Percentiles rank a stretch among this genome's conserved stretches.
Evolutionary conservation across 768 basidiomycete species (phyloP).

Genomic region (Floccularia luteovirens): DNA sequence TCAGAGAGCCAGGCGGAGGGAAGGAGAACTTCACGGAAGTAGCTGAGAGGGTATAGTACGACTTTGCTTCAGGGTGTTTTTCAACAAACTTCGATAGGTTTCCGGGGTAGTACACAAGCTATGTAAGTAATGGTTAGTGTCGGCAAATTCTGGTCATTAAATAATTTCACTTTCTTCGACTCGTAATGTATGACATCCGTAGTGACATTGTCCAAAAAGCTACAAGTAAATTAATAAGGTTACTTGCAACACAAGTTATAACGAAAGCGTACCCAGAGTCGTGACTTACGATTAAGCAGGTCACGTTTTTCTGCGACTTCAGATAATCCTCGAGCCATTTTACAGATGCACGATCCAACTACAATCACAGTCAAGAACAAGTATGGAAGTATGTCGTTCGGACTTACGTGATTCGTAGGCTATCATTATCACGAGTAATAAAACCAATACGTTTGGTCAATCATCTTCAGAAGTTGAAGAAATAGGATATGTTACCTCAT

Average conservation of each 20-base stretch:
- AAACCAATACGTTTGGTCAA: too few species aligned
- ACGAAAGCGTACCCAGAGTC: conserved; percentile 71
- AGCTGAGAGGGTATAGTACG: conserved; percentile 94
- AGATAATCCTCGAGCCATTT: conserved; percentile 91
- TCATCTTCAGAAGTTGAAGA: conserved; percentile 2
- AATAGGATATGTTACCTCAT: conserved; percentile 48
- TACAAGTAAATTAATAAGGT: conserved; percentile 13
- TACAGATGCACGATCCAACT: conserved; percentile 82
- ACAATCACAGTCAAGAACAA: conserved; percentile 5
- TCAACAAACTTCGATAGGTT: conserved; percentile 89
- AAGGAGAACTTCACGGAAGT: conserved; percentile 93
- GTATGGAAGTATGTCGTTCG: conserved; percentile 5
- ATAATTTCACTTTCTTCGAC: conserved; percentile 63
- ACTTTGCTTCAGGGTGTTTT: conserved; percentile 87
- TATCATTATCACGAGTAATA: conserved; percentile 23
- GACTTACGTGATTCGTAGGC: conserved; percentile 85
- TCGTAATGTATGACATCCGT: conserved; percentile 98
- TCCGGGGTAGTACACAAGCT: conserved; percentile 92
- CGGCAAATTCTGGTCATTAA: conserved; percentile 7
- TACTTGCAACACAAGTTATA: neutral
- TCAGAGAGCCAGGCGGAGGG: conserved; percentile 90
- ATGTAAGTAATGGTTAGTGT: conserved; percentile 7
- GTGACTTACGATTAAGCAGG: conserved; percentile 92
- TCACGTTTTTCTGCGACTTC: conserved; percentile 71
- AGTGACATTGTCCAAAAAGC: conserved; percentile 92